Percentiles rank a stretch among this genome's conserved stretches.
Evolutionary conservation across 2,329 filamentous ascomycete genomes (phyloP).

Genomic region (Colletotrichum viniferum): DNA sequence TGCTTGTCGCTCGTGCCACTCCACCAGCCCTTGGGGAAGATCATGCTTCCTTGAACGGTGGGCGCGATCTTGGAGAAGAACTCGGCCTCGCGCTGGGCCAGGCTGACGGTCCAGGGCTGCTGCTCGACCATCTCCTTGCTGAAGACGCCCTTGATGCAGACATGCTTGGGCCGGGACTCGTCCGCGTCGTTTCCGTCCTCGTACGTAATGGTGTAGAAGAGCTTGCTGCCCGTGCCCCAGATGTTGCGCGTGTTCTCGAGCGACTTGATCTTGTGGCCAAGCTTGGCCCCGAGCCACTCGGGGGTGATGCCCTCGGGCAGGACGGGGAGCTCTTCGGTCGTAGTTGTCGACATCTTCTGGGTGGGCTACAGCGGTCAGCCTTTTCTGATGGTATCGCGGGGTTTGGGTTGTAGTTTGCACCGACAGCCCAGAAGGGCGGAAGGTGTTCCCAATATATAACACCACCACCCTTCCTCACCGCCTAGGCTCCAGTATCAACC

Average conservation of each 20-base stretch:
- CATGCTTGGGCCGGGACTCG: conserved; percentile 17
- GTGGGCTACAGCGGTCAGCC: not conserved
- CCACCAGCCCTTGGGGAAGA: conserved; percentile 41
- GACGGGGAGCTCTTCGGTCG: conserved; percentile 22
- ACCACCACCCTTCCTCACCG: not conserved
- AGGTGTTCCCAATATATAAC: not conserved
- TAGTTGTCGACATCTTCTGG: not conserved
- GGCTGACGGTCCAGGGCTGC: conserved; percentile 33
- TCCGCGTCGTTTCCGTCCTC: conserved; percentile 24
- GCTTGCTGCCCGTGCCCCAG: conserved; percentile 30
- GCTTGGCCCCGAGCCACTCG: conserved; percentile 25
- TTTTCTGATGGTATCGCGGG: not conserved
- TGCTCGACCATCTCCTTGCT: conserved; percentile 36
- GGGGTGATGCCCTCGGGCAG: conserved; percentile 25
- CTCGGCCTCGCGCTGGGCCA: conserved; percentile 38
- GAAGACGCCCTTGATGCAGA: conserved; percentile 45
- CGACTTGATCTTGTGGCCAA: conserved; percentile 22
- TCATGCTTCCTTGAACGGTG: conserved; percentile 3
- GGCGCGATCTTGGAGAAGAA: conserved; percentile 41
- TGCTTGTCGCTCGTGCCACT: conserved; percentile 36
- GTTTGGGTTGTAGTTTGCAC: not conserved
- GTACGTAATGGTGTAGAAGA: conserved; percentile 32
- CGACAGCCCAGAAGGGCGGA: not conserved
- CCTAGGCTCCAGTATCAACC: not conserved
- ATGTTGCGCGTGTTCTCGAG: conserved; percentile 29